Percentiles rank a stretch among this genome's conserved stretches.
phyloP scores from a whole-genome alignment of 176 grass and related monocot species.

The Juncus effusus region DNA sequence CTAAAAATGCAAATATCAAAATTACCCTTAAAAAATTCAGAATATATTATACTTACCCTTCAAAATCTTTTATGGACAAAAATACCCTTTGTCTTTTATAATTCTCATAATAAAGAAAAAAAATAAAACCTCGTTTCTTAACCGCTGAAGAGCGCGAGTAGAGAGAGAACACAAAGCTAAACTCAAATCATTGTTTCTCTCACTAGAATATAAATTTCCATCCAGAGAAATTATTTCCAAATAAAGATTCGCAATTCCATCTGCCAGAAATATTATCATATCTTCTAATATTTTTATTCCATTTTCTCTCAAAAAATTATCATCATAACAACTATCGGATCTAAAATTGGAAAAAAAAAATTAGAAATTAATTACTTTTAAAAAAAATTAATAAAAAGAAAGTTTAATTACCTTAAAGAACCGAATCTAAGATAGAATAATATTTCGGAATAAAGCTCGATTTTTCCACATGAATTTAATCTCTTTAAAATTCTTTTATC shows the following conservation, averaged over 20 bases:
- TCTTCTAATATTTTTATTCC: conserved; percentile 77
- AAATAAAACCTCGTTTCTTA: conserved; percentile 75
- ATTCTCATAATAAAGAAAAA: background rate
- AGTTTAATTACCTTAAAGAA: conserved; percentile 55
- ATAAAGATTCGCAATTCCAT: conserved; percentile 77
- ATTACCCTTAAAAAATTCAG: no score
- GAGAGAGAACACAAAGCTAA: conserved; percentile 77
- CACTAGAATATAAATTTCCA: conserved; percentile 53
- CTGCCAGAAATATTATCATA: conserved; percentile 79
- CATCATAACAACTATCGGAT: conserved; percentile 55
- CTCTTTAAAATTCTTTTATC: conserved; percentile 60
- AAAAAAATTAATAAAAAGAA: no score
- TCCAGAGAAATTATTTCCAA: conserved; percentile 90
- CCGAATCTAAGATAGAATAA: conserved; percentile 86
- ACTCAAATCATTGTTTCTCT: conserved; percentile 46
- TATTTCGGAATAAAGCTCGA: conserved; percentile 68
- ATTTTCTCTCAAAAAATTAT: conserved; percentile 57
- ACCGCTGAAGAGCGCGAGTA: conserved; percentile 76
- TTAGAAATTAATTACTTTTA: no score
- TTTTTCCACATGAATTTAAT: conserved; percentile 72
- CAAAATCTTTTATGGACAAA: no score
- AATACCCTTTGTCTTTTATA: no score
- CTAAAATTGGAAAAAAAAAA: conserved; percentile 33
- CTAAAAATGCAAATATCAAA: no score
- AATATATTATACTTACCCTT: no score